Conservation (phyloP, 2,329 filamentous ascomycete genomes). For the Nemania serpens region DNA sequence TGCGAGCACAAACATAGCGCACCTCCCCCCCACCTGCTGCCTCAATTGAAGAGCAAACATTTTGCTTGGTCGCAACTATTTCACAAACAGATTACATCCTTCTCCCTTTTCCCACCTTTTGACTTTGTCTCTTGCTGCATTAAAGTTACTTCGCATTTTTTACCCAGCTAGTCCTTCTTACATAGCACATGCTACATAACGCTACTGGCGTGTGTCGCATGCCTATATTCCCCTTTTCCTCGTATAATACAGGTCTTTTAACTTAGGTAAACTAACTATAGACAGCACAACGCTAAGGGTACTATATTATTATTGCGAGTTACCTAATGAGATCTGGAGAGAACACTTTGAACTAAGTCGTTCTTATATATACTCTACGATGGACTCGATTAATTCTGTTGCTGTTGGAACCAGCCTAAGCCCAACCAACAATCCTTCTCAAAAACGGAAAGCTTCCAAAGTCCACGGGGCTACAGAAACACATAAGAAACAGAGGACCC, state of each 20-base stretch:
- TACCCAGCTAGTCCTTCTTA: too few relatives aligned
- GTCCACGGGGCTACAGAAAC: neutral
- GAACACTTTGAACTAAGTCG: too few relatives aligned
- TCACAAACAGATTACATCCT: neutral
- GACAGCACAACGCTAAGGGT: too few relatives aligned
- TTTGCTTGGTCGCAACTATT: neutral
- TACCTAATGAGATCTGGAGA: neutral
- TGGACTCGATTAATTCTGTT: neutral
- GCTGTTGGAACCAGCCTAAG: neutral
- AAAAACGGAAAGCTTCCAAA: slow-evolving; percentile 13
- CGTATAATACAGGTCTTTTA: too few relatives aligned
- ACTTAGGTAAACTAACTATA: too few relatives aligned
- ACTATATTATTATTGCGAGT: too few relatives aligned
- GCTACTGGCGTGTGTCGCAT: too few relatives aligned
- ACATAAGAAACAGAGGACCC: slow-evolving; percentile 2
- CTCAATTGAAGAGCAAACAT: neutral
- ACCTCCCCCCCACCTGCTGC: neutral
- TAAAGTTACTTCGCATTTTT: too few relatives aligned
- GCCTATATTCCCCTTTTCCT: too few relatives aligned
- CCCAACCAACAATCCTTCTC: neutral
- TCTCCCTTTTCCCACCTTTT: too few relatives aligned
- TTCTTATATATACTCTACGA: neutral
- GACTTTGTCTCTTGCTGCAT: too few relatives aligned
- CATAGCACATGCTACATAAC: too few relatives aligned
- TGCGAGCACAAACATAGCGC: neutral